phyloP scores from a whole-genome alignment of 345 rosid species.

The Draba incana region DNA sequence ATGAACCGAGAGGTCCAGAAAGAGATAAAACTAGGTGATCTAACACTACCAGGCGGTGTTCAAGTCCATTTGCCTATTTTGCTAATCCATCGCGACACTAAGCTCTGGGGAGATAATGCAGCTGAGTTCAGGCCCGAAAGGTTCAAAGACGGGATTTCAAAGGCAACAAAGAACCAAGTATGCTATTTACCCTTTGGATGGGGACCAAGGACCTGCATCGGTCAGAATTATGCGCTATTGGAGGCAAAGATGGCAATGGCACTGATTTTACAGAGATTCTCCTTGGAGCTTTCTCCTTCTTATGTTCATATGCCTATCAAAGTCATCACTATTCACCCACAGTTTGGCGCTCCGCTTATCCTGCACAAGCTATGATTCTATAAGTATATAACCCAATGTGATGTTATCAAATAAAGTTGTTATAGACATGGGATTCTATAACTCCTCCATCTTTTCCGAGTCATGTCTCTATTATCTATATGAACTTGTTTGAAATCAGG shows the following conservation, averaged over 20 bases:
- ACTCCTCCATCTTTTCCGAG: no score
- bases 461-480: no score
- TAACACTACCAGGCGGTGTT: slow-evolving; percentile 44
- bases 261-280: slow-evolving; percentile 54
- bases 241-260: slow-evolving; percentile 61
- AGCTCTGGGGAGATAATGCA: slow-evolving; percentile 61
- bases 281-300: slow-evolving; percentile 55
- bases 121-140: slow-evolving; percentile 58
- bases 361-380: slow-evolving; percentile 32
- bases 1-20: slow-evolving; percentile 27
- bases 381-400: no score
- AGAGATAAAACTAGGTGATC: slow-evolving; percentile 49
- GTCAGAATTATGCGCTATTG: slow-evolving; percentile 62
- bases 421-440: no score
- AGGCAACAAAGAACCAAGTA: slow-evolving; percentile 56
- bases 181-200: slow-evolving; percentile 56
- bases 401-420: no score
- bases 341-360: slow-evolving; percentile 51
- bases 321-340: slow-evolving; percentile 50
- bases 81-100: slow-evolving; percentile 47
- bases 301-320: slow-evolving; percentile 52
- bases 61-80: slow-evolving; percentile 32
- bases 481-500: no score
- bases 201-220: slow-evolving; percentile 67
- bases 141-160: slow-evolving; percentile 53